Percentiles rank a stretch among this genome's conserved stretches.
Conservation (phyloP, 2,329 filamentous ascomycete genomes). For the Fusarium pseudonygamai region DNA sequence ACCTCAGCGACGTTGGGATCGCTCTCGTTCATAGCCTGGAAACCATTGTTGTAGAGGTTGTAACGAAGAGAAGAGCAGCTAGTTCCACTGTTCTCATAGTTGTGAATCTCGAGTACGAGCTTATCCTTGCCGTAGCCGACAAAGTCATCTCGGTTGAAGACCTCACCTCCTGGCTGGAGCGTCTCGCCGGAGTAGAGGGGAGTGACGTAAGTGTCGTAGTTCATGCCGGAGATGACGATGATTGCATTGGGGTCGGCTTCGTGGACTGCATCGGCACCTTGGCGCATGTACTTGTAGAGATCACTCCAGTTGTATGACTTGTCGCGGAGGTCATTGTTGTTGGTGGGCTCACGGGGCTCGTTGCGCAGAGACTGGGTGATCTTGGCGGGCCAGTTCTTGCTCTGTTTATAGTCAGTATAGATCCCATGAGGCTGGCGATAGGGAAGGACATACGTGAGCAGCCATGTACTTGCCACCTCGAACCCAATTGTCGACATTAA, state of each 20-base stretch:
- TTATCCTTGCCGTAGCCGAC: conserved; percentile 59
- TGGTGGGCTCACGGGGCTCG: conserved; percentile 59
- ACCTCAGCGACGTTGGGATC: conserved; percentile 50
- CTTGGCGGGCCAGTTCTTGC: conserved; percentile 25
- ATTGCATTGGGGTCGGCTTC: conserved; percentile 60
- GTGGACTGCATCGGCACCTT: conserved; percentile 61
- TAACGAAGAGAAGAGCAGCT: conserved; percentile 58
- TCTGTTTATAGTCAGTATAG: not conserved
- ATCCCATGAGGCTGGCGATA: no score
- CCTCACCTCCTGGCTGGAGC: conserved; percentile 56
- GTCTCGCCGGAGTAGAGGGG: conserved; percentile 60
- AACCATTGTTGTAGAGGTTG: conserved; percentile 61
- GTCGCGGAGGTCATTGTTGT: conserved; percentile 41
- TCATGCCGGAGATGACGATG: conserved; percentile 68
- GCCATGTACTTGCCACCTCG: conserved; percentile 70
- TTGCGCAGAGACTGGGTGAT: conserved; percentile 57
- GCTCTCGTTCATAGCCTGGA: conserved; percentile 58
- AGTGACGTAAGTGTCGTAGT: conserved; percentile 64
- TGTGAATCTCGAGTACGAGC: conserved; percentile 69
- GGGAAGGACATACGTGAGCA: conserved; percentile 55
- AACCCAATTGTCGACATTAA: conserved; percentile 67
- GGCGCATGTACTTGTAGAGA: conserved; percentile 62
- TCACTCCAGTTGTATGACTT: conserved; percentile 63
- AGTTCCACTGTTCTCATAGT: conserved; percentile 63
- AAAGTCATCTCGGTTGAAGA: conserved; percentile 59